Evolutionary conservation across 75 land plant species (phyloP).

Genomic region (Pinus albicaulis): DNA sequence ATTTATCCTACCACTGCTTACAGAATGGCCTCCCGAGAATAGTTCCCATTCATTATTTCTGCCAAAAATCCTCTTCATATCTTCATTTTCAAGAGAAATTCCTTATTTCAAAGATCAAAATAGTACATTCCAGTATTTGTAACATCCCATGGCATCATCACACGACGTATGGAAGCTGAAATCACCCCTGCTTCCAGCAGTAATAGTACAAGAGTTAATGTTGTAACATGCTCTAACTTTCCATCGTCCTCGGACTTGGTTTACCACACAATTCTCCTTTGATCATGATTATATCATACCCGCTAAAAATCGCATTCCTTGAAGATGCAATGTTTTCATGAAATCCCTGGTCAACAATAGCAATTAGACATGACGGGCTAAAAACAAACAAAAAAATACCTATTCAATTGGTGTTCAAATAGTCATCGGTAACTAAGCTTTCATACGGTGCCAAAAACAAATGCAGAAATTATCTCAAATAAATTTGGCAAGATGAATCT

Average conservation of each 20-base stretch:
- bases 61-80: not conserved
- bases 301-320: not conserved
- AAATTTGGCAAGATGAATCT: not conserved
- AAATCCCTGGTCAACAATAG: not conserved
- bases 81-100: not conserved
- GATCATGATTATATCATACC: not conserved
- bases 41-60: not conserved
- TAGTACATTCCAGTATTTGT: not conserved
- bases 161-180: no score
- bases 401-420: not conserved
- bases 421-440: not conserved
- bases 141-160: not conserved
- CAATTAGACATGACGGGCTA: not conserved
- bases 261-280: not conserved
- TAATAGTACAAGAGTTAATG: no score
- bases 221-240: no score
- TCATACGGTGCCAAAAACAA: not conserved
- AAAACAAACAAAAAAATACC: not conserved
- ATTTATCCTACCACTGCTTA: not conserved
- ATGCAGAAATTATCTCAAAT: not conserved
- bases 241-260: not conserved
- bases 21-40: conserved; percentile 1
- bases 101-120: not conserved
- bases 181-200: no score
- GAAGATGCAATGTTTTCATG: not conserved